Base-by-base conservation (phyloP, 768 basidiomycete genomes). In the Nidula microcarpa region DNA sequence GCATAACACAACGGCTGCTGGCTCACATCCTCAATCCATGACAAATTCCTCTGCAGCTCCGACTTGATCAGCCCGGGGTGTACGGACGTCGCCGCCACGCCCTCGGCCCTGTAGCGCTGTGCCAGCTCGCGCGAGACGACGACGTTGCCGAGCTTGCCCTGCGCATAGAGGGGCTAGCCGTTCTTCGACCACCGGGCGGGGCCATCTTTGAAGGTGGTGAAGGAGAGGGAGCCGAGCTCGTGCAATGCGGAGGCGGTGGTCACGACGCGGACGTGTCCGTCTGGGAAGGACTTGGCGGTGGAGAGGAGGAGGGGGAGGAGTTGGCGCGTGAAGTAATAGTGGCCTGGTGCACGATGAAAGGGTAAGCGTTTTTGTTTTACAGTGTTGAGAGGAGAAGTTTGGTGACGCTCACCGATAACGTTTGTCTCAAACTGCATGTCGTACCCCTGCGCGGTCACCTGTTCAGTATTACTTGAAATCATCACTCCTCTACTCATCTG, bases 381-480 rank as follows among this genome's bases (percentile, higher is more conserved):
- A n/a, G n/a, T n/a, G n/a, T n/a, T n/a, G n/a, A n/a, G n/a, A n/a
- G n/a, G n/a, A 34, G 33, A 32, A 30, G 23, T 4, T 30, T 30
- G 23, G 2, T 30, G 33, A 11, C 5, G 2, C 18, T 13, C 34
- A 49, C 76, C 75, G 13, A 79, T 65, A 4, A 73, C 77, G 53
- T 80, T 81, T 3, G 73, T 76, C 4, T 79, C 80, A 49, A 79
- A 78, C 55, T 80, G 75, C 7, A 77, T 61, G 57, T 82, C 81
- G 55, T 79, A 79, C 8, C 79, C 78, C 34, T 80, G 67, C 6
- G 59, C 58, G 2, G 81, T 80, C 7, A 78, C 33, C 36, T 57
- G 33, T 3, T 73, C 71, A 4, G 23, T 30, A 6, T 68, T 55
- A 0, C 76, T 71, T 13, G 73, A 60, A 52, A n/a, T 46, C 58